These are phyloP conservation scores for Phyllosticta citribraziliensis DNA, from an alignment of 2,329 filamentous ascomycete species.

Conservation along the genomic window DNA sequence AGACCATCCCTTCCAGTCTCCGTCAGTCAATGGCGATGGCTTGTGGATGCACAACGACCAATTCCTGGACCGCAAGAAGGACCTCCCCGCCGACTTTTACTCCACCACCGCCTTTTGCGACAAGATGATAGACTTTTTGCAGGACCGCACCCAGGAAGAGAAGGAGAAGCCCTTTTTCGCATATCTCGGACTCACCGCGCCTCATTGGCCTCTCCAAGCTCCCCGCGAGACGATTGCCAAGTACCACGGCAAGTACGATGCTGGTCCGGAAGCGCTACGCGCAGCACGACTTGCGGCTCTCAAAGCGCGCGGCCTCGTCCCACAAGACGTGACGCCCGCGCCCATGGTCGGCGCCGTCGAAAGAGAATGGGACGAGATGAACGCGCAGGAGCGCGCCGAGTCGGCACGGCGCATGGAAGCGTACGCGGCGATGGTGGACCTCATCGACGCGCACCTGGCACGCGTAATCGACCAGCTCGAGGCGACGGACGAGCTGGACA, in stretches of 20 bases:
- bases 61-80: conserved; percentile 3
- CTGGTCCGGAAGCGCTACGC: conserved; percentile 1
- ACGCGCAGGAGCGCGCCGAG: neutral
- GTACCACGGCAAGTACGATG: conserved; percentile 6
- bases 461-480: conserved; percentile 1
- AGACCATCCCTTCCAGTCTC: neutral
- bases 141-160: neutral
- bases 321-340: conserved; percentile 1
- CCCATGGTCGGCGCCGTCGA: neutral
- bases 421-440: conserved; percentile 9
- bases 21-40: neutral
- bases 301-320: conserved; percentile 2
- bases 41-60: conserved; percentile 7
- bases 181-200: conserved; percentile 5
- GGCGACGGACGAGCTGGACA: conserved; percentile 6
- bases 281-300: neutral
- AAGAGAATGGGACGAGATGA: conserved; percentile 3
- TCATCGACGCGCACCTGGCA: conserved; percentile 1
- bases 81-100: conserved; percentile 3
- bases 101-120: conserved; percentile 4
- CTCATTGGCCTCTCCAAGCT: conserved; percentile 8
- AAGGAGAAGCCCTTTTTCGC: conserved; percentile 9
- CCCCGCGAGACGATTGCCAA: conserved; percentile 1
- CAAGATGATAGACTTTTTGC: neutral
- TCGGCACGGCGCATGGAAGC: conserved; percentile 7